Base-by-base conservation (phyloP, 768 basidiomycete genomes). In the Pilatotrama ljubarskyi region DNA sequence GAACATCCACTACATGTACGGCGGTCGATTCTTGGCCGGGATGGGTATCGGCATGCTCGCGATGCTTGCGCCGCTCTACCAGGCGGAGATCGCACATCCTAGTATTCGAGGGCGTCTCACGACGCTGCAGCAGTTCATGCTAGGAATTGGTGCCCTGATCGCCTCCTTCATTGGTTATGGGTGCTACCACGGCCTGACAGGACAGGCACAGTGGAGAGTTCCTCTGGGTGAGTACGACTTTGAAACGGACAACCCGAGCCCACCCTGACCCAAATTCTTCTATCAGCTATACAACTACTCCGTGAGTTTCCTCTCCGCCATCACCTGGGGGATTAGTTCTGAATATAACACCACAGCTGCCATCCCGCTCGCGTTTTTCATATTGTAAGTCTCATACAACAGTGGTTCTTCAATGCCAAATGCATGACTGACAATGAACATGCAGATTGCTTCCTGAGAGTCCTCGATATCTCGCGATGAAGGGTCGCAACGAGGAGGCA, bases 41-140 rank as follows among this genome's bases (percentile, higher is more conserved):
- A 63, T 69, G 64, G 69, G 68, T 22, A 70, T 72, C 51, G 80
- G 80, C 1, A 79, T 82, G 58, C 77, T 82, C 62, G 77, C 80
- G 8, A 79, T 81, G 67, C 70, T 81, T 17, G 78, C 80, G 5
- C 78, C 80, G 25, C 66, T 85, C 10, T 84, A 85, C 67, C 83
- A 85, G 72, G 79, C 83, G 17, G 83, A 84, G 70, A 84, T 85
- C 51, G 80, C 82, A 1, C 81, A 82, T 58, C 82, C 82, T 0
- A 79, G 78, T 70, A 83, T 82, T 42, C 75, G 82, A n/a, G 82
- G 82, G 10, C 74, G 81, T 17, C 71, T 83, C 38, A 83, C 80
- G 2, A 82, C 82, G 4, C 70, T 84, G 32, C 82, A 83, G 68
- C 82, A 82, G 62, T 80, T 82, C 64, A 82, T 81, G 80, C 68